Evolutionary conservation across 2,329 filamentous ascomycete genomes (phyloP), one percentile per base, ranked within the genome.

Genomic region (Apiospora kogelbergensis): DNA sequence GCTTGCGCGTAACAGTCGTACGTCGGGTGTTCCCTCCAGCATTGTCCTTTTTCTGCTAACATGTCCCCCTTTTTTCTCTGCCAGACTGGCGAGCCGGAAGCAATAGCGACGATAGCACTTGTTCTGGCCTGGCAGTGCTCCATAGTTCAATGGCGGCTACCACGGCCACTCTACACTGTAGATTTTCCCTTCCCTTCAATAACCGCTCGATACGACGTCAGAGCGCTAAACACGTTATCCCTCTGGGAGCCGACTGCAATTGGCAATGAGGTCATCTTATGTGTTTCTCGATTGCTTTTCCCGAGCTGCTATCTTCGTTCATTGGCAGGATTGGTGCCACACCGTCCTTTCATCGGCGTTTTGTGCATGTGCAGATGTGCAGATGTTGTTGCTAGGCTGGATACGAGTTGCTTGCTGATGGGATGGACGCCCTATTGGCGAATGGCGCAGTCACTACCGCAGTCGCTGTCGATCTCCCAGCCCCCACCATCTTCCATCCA

Each of bases 241-340:
- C 26, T 57, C 26, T 17, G 24, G 1, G 20, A 33, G 26, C 48
- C 20, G 48, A 57, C 53, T 60, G 53, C 53, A 37, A 26, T 60
- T 60, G 30, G 17, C 53, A 60, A 60, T 60, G 53, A 60, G 53
- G 53, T 60, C 53, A 60, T 37, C 26, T 37, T n/a, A n/a, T n/a
- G 15, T 13, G 37, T n/a, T 6, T 6, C 6, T 17, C 26, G 1
- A 4, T 7, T 33, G 26, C 48, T 57, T 57, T 17, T 57, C 26
- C 24, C 17, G 48, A 42, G 26, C 48, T 30, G 26, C 20, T 33
- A 57, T 57, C 48, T n/a, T 13, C 15, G 26, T 57, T 17, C 26
- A 33, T 53, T 30, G 46, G 45, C n/a, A 13, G n/a, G 45, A 24
- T 46, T 42, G 40, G 40, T 42, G 13, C 40, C 40, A 46, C 24